phyloP scores from a whole-genome alignment of 148 eudicot species.

The Rheum nobile region DNA sequence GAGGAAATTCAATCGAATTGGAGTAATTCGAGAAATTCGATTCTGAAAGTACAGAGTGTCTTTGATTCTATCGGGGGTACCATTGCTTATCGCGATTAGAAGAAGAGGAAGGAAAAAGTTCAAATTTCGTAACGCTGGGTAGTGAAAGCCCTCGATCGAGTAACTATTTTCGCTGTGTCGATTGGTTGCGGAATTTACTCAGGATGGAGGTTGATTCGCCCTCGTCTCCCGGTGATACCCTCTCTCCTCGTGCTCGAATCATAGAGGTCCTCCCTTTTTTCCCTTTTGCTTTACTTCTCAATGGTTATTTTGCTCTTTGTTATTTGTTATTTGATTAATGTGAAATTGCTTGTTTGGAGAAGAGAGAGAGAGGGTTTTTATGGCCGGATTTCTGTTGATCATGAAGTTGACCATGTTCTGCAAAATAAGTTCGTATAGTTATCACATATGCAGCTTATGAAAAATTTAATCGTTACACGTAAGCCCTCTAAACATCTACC shows the following conservation, averaged over 20 bases:
- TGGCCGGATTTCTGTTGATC: neutral
- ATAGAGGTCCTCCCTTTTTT: conserved; percentile 27
- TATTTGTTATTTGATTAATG: neutral
- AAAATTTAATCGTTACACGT: too few relatives aligned
- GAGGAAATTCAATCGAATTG: too few relatives aligned
- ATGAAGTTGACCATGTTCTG: neutral
- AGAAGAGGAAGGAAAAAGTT: neutral
- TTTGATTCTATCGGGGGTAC: neutral
- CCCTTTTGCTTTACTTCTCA: neutral
- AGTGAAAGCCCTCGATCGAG: conserved; percentile 25
- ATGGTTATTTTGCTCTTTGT: neutral
- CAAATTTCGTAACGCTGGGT: conserved; percentile 31
- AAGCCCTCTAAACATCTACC: too few relatives aligned
- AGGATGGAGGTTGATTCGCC: conserved; percentile 56
- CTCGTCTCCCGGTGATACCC: conserved; percentile 13
- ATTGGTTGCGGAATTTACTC: conserved; percentile 35
- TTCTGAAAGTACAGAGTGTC: neutral
- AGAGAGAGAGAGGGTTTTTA: neutral
- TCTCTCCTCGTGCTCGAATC: conserved; percentile 37
- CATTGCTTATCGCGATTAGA: neutral
- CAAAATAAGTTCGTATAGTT: neutral
- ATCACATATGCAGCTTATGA: neutral
- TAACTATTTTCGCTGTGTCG: conserved; percentile 32
- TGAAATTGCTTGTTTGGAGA: neutral
- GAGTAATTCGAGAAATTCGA: neutral